Percentiles rank a stretch among this genome's conserved stretches.
These are phyloP conservation scores for Nicotiana noctiflora DNA, from an alignment of 257 asterid genomes.

Conservation along the genomic window DNA sequence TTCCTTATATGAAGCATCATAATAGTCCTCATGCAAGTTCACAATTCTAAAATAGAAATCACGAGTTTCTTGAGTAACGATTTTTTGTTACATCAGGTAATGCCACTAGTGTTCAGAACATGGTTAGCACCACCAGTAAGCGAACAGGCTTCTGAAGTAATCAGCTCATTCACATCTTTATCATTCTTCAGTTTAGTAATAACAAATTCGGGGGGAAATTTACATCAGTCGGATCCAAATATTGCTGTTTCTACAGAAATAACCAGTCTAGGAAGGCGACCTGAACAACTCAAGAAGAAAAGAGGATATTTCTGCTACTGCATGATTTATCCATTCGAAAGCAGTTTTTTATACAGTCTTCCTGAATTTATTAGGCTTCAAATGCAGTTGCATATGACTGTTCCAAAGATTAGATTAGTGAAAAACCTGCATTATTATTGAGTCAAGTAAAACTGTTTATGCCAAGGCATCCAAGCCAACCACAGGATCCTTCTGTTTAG, in stretches of 20 bases:
- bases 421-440: background rate
- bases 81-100: background rate
- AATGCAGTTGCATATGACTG: background rate
- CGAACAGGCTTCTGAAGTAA: background rate
- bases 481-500: background rate
- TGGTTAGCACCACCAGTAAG: background rate
- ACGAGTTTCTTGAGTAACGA: background rate
- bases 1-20: background rate
- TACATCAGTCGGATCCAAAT: background rate
- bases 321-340: background rate
- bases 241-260: background rate
- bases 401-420: background rate
- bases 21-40: background rate
- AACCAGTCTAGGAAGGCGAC: background rate
- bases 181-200: background rate
- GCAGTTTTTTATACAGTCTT: background rate
- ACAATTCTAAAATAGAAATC: background rate
- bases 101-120: background rate
- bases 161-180: background rate
- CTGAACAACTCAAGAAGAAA: background rate
- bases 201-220: background rate
- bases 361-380: background rate
- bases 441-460: background rate
- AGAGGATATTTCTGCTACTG: background rate
- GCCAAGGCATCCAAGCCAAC: background rate